These are phyloP conservation scores for Picochlorum sp. DNA, from an alignment of 139 green algal species.

Conservation along the genomic window DNA sequence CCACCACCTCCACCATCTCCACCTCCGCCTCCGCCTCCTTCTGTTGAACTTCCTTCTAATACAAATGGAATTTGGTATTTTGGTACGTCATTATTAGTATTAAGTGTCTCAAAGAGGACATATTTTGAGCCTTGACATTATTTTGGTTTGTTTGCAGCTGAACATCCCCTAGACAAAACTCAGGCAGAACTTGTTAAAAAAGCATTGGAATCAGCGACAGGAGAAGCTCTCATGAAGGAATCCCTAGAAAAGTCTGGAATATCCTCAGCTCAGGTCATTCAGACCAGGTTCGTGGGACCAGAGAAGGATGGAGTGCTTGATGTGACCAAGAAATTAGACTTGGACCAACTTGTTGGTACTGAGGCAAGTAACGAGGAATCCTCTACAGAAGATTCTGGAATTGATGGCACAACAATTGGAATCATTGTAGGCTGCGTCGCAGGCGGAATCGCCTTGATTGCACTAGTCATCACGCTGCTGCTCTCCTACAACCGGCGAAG, in stretches of 20 bases:
- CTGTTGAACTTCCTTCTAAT: neutral
- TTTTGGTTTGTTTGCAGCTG: neutral
- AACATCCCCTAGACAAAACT: neutral
- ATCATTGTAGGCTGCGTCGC: slow-evolving; percentile 8
- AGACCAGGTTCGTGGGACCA: neutral
- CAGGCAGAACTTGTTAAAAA: neutral
- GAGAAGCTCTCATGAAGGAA: neutral
- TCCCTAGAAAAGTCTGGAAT: neutral
- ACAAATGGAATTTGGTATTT: slow-evolving; percentile 14
- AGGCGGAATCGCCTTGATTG: neutral
- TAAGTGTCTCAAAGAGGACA: neutral
- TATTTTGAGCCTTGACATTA: too few relatives aligned
- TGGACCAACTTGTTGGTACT: neutral
- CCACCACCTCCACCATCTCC: neutral
- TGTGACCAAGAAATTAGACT: slow-evolving; percentile 8
- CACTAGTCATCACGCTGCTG: neutral
- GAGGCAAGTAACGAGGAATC: neutral
- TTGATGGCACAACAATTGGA: slow-evolving; percentile 3
- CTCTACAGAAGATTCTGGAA: neutral
- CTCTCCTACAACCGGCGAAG: neutral
- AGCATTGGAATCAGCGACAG: neutral
- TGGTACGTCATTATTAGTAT: neutral
- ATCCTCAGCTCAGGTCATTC: neutral
- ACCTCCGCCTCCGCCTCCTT: neutral
- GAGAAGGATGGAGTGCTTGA: slow-evolving; percentile 6